Evolutionary conservation across 2,329 filamentous ascomycete genomes (phyloP), one percentile per base, ranked within the genome.

Genomic region (Scytalidium lignicola): DNA sequence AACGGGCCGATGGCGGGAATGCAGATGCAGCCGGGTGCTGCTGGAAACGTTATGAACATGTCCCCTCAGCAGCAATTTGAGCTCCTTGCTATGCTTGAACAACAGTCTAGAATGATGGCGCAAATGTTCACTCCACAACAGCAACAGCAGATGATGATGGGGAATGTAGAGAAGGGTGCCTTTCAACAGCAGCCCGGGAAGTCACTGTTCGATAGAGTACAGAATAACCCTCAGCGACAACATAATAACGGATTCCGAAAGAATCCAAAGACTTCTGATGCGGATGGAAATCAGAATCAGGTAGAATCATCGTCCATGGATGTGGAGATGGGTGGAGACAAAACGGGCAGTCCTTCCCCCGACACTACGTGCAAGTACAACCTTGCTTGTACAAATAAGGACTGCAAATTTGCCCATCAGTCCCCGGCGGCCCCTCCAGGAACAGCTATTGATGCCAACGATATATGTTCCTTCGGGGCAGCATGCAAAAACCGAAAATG

Each of bases 401-500:
- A 95, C 53, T 99, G 93, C 72, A 86, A 85, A 57, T 99, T 90
- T 66, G 93, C 90, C 17, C 93, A 99, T 63, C 92, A 96, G 70
- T 96, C 91, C 15, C 90, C 93, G 2, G 90, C 88, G 2, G 91
- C 92, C 26, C 86, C 89, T 3, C 85, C 86, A 2, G 88, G 86
- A 22, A 80, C 79, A 2, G 78, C 83, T 0, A 76, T 97, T 50
- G 93, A 97, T 66, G 77, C 91, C 57, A 80, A 76, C 51, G 90
- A 95, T 61, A 75, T 79, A 17, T 99, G 93, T 72, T 79, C 79
- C 17, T 97, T 88, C 60, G 92, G 90, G 18, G 90, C 83, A 2
- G 90, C 90, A 8, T 99, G 93, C 81, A 95, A 93, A 72, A 99
- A 97, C 75, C 79, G 82, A 62, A 97, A 97, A 72, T 99, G 93